Evolutionary conservation across 495 filamentous ascomycete species (phyloP), one percentile per base, ranked within the genome.

Genomic region (Alectoria sarmentosa): DNA sequence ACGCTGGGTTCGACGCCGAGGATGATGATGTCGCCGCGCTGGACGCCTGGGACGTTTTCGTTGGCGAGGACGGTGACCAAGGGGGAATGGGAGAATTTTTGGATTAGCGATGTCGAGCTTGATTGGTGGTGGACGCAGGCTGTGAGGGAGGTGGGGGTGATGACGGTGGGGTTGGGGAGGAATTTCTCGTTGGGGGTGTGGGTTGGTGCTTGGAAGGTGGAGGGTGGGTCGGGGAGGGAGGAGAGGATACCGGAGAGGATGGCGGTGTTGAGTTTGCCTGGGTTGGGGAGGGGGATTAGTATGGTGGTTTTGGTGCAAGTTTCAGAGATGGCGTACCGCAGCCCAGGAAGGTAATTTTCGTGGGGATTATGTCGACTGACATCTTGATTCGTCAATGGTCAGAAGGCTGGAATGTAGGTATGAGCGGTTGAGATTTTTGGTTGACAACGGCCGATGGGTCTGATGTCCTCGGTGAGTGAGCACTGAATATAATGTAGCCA

Each of bases 1-100:
- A 63, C 64, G 52, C 60, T 49, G 13, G 69, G 69, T 49, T 71
- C 66, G 32, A 65, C 58, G 26, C 67, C 69, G 3, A 71, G 52
- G 17, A 71, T 56, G 1, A 71, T 52, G 5, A 71, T 28, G 41
- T 67, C 42, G 7, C 56, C 65, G 62, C 55, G 42, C 32, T 69
- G 34, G 6, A 69, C 63, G 32, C 65, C 67, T 10, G 44, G 65
- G 19, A 67, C 65, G 39, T 71, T 71, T 3, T 59, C 30, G 13
- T 63, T n/a, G 9, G 63, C 56, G n/a, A 59, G 34, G 39, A 67
- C 61, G 15, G 60, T 66, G 11, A 62, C 60, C 17, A 23, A 6
- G 19, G 44, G 42, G 9, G 3, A n/a, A 2, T 34, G 1, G 37
- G 32, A 19, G 38, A 62, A 58, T 59, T 49, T 48, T 5, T 49